Conservation (phyloP, 805 yeast species). For the Lachancea dasiensis region DNA sequence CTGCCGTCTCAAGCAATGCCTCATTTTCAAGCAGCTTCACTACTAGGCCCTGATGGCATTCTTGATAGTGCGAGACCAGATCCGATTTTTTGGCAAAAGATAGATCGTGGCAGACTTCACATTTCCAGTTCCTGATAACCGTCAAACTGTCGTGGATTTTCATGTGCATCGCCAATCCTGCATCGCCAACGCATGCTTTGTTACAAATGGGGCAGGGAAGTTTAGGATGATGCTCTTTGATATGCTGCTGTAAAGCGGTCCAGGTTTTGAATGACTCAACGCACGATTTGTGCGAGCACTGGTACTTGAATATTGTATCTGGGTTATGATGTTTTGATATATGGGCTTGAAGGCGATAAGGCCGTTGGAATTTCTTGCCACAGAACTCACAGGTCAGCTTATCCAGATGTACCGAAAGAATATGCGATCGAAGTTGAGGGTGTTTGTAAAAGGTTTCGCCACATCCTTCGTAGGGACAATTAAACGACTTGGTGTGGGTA, state of each 20-base stretch:
- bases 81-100: conserved; percentile 53
- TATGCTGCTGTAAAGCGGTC: conserved; percentile 68
- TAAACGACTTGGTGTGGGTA: conserved; percentile 66
- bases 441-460: conserved; percentile 63
- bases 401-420: conserved; percentile 52
- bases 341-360: conserved; percentile 62
- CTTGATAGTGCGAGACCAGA: conserved; percentile 49
- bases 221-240: conserved; percentile 67
- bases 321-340: conserved; percentile 58
- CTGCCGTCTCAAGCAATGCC: neutral
- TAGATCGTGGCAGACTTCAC: conserved; percentile 44
- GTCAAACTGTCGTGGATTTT: conserved; percentile 52
- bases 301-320: conserved; percentile 34
- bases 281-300: conserved; percentile 61
- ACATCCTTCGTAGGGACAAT: conserved; percentile 60
- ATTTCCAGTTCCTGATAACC: conserved; percentile 59
- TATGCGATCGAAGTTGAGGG: conserved; percentile 70
- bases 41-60: conserved; percentile 34
- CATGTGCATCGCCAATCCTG: conserved; percentile 71
- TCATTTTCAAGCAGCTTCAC: neutral
- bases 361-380: conserved; percentile 55
- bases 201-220: conserved; percentile 59
- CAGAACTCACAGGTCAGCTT: conserved; percentile 56
- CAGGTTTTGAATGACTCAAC: conserved; percentile 56
- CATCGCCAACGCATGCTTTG: conserved; percentile 64